Base-by-base conservation (phyloP, 176 grass and related monocot species). In the Ampelocalamus luodianensis region DNA sequence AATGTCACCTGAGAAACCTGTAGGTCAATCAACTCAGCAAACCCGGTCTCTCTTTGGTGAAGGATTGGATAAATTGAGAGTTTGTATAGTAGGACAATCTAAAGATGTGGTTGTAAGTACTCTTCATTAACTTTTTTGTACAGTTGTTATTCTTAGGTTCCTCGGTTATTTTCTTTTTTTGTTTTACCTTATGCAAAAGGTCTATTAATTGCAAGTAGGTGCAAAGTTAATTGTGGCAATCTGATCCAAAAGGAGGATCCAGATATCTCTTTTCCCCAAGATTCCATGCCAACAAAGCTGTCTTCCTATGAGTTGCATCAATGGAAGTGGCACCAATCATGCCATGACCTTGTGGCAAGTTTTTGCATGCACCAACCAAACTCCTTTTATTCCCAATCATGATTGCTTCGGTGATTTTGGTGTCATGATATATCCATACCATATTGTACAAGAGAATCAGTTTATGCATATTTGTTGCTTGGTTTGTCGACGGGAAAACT, bases 31-130 rank as follows among this genome's bases (percentile, higher is more conserved):
- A 78, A 76, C 84, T 75, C 73, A 84, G 72, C 73, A 67, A 65
- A 29, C 81, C 11, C 42, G 66, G 65, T 83, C 71, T 76, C 82
- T 82, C 71, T 38, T 71, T 82, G 77, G 71, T 93, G 93, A 89
- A 82, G 72, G 67, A 66, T 89, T 98, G 87, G 88, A 90, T 78
- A 92, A 90, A 49, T 77, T 98, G 88, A 92, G 74, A 85, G 86
- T 98, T 88, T 82, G 85, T 92, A 37, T 93, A 85, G 78, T 90
- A 91, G 89, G 85, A 48, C 86, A 93, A 87, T 93, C 89, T 39
- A 81, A 88, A 80, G 79, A 88, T 72, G 67, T 64, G 24, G 63
- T 90, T 62, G 93, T 98, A 90, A 90, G 87, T 88, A 74, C 58
- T 82, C 64, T 81, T 61, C 38, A 18, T 24, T 15, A 50, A 53